Evolutionary conservation across 805 yeast genomes (phyloP), one percentile per base, ranked within the genome.

Genomic region (Metschnikowia orientalis): DNA sequence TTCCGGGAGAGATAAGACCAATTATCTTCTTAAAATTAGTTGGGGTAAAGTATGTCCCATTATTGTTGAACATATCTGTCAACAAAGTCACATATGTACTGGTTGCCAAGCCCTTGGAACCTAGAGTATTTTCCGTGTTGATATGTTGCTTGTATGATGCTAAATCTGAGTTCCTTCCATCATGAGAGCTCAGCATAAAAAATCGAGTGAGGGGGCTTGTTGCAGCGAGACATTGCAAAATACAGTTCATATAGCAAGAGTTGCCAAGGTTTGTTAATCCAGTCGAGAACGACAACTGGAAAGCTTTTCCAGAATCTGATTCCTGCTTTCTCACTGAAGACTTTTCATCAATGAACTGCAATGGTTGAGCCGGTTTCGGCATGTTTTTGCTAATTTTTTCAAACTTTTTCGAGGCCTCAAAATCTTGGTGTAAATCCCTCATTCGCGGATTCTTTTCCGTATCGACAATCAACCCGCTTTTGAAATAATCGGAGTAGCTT

Each of bases 161-260:
- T n/a, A 43, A 26, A 6, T 28, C 35, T 16, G 18, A 23, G n/a
- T 14, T 17, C 3, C 24, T 27, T 2, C 16, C 23, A 4, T 26
- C 22, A 13, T 23, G 32, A n/a, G 23, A 16, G 28, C 24, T 32
- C 8, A 49, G 47, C 26, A 80, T 61, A 48, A 89, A 83, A 35
- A 82, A 75, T 28, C 63, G 66, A 3, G 80, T 69, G 17, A 89
- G 59, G 38, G 76, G 78, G 1, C 77, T 76, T 0, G 90, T 78
- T 1, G 90, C 89, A 3, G 80, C 69, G 21, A 90, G 54, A 55
- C 96, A 86, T 59, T 89, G 97, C n/a, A 89, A 57, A 3, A 83
- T 70, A 45, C 95, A 82, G 58, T 89, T 89, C 88, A 89, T 82
- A 57, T 89, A 89, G 56, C 97, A 89, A 0, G 95, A 83, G 50